Conservation (phyloP, 106 monocot genomes). For the Dactylorhiza incarnata region DNA sequence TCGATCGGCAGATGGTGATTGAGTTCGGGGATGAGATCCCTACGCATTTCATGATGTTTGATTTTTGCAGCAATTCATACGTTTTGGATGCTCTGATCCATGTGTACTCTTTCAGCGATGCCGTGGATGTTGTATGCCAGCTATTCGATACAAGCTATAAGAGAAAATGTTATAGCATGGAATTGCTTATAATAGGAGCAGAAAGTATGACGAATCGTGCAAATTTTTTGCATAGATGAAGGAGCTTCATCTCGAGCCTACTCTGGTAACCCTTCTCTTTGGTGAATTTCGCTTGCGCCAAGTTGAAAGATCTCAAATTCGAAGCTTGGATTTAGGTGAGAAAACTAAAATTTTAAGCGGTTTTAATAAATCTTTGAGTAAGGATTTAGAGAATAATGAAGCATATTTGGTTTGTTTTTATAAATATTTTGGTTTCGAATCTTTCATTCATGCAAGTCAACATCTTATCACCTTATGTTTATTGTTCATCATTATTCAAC, state of each 20-base stretch:
- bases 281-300: constrained; percentile 48
- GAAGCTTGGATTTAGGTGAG: too few species aligned
- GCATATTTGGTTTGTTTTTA: too few species aligned
- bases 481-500: too few species aligned
- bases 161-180: constrained; percentile 30
- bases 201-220: constrained; percentile 22
- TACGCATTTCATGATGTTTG: constrained; percentile 42
- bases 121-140: constrained; percentile 21
- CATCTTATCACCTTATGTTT: too few species aligned
- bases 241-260: constrained; percentile 20
- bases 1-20: constrained; percentile 11
- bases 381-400: too few species aligned
- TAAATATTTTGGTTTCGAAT: too few species aligned
- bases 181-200: constrained; percentile 38
- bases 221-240: constrained; percentile 37
- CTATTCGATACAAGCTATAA: constrained; percentile 32
- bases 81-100: constrained; percentile 36
- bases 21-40: constrained; percentile 30
- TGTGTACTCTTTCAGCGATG: constrained; percentile 32
- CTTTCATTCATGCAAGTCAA: too few species aligned
- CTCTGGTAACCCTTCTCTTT: constrained; percentile 22
- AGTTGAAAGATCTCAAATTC: constrained; percentile 29
- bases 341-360: too few species aligned
- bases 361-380: too few species aligned
- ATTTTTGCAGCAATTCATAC: constrained; percentile 20